These are phyloP conservation scores for Poa annua DNA, from an alignment of 176 grass and related monocot species.

Conservation along the genomic window DNA sequence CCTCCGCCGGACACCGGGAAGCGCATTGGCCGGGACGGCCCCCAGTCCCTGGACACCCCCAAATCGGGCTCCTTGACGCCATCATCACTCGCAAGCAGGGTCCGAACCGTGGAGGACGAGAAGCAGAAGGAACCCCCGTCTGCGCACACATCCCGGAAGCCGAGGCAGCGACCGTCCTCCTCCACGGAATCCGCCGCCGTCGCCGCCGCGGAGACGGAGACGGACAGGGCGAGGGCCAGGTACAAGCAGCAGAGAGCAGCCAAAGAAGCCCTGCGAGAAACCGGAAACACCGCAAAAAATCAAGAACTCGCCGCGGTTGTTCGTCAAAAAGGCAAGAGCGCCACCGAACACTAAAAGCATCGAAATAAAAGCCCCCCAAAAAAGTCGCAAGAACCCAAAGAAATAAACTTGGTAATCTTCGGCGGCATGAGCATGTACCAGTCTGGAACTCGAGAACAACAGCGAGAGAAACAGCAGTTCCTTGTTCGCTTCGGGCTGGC, in stretches of 20 bases:
- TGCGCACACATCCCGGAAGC: slow-evolving; percentile 56
- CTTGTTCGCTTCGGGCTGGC: slow-evolving; percentile 14
- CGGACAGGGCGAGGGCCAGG: slow-evolving; percentile 34
- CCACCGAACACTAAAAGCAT: slow-evolving; percentile 20
- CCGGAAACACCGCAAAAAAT: slow-evolving; percentile 28
- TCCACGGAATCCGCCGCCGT: slow-evolving; percentile 26
- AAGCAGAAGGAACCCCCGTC: slow-evolving; percentile 73
- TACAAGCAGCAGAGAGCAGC: slow-evolving; percentile 37
- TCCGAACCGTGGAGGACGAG: slow-evolving; percentile 40
- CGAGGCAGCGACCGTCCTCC: slow-evolving; percentile 44
- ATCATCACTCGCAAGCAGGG: slow-evolving; percentile 47
- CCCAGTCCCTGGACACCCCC: slow-evolving; percentile 35
- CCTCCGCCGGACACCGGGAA: slow-evolving; percentile 57
- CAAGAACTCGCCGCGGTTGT: slow-evolving; percentile 38
- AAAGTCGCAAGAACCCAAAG: background rate
- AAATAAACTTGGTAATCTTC: background rate
- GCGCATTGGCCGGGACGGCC: slow-evolving; percentile 42
- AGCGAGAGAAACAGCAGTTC: slow-evolving; percentile 24
- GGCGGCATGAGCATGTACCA: slow-evolving; percentile 37
- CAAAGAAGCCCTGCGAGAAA: slow-evolving; percentile 47
- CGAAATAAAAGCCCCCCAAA: slow-evolving; percentile 24
- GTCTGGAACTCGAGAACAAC: slow-evolving; percentile 2
- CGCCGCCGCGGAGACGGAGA: slow-evolving; percentile 11
- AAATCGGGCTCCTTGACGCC: slow-evolving; percentile 43
- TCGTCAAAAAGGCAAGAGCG: slow-evolving; percentile 37